Base-by-base conservation (phyloP, 129 eudicot species). In the Tanacetum coccineum region DNA sequence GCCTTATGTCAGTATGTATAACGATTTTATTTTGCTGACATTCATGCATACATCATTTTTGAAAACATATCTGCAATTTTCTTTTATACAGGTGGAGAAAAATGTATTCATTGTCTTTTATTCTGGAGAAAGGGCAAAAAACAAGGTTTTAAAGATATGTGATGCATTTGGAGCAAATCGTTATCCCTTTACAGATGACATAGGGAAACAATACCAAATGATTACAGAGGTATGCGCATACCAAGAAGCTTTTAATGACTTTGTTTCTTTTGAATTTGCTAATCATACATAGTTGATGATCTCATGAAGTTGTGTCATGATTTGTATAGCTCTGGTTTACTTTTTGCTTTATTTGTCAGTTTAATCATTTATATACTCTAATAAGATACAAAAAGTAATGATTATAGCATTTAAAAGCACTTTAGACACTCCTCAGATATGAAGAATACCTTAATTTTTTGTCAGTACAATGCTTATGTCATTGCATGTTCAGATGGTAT, bases 141-240 rank as follows among this genome's bases (percentile, higher is more conserved):
- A 69, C 74, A 91, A 91, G 80, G 83, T 87, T 50, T 62, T 91
- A 64, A 91, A 91, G 81, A 91, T 91, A 50, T 91, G 97, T 64
- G 97, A 91, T 76, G 91, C 97, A 46, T 91, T 91, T 81, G 97
- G 90, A 70, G 97, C 97, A 71, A 91, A 91, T 74, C 86, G 97
- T 15, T 91, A 91, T 74, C 91, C 95, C 52, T 85, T 87, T 61
- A 82, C 94, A 56, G 95, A 91, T 64, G 93, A 91, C 69, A 13
- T 83, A 25, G 84, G 81, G 67, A 87, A 77, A 77, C 93, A 87
- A 45, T 74, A 78, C 66, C 84, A 84, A 74, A 81, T 83, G 85
- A 82, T 85, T 57, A 74, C 73, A 12, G 95, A 91, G 90, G 97
- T 87, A 81, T 59, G 74, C 52, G 32, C 44, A 28, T 58, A 28